Percentiles rank a stretch among this genome's conserved stretches.
These are phyloP conservation scores for Naematelia aurantialba DNA, from an alignment of 768 basidiomycete species.

Conservation along the genomic window DNA sequence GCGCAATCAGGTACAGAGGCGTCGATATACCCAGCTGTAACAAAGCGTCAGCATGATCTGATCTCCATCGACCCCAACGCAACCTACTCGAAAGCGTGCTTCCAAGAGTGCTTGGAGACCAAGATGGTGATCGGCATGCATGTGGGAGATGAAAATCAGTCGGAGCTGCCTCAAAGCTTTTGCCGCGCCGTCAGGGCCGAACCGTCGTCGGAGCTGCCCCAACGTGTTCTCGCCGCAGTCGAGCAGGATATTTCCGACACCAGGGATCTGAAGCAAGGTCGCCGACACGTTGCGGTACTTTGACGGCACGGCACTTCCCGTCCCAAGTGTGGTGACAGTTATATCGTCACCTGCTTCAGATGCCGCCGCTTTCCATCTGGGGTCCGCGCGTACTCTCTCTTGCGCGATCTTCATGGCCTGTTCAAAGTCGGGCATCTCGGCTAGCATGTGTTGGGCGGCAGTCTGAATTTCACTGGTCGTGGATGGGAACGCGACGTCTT, in stretches of 20 bases:
- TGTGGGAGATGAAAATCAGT: constrained; percentile 81
- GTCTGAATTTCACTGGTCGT: constrained; percentile 25
- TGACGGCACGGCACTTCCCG: constrained; percentile 77
- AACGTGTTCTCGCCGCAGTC: constrained; percentile 90
- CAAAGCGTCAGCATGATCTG: neutral
- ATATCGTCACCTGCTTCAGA: constrained; percentile 60
- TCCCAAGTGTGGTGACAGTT: constrained; percentile 72
- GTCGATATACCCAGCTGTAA: constrained; percentile 31
- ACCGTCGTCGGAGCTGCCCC: constrained; percentile 78
- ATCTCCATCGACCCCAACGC: neutral
- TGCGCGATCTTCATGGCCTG: constrained; percentile 50
- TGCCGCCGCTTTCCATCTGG: neutral
- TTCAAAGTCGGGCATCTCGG: constrained; percentile 50
- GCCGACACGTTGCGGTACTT: constrained; percentile 79
- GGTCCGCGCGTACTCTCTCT: constrained; percentile 33
- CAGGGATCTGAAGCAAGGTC: constrained; percentile 72
- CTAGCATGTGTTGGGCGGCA: constrained; percentile 51
- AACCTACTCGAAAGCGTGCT: constrained; percentile 63
- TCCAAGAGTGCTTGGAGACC: constrained; percentile 72
- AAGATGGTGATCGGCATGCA: constrained; percentile 88
- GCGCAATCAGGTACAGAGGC: constrained; percentile 62
- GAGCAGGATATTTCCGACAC: constrained; percentile 69
- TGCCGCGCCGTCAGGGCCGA: constrained; percentile 54
- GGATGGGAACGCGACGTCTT: constrained; percentile 21
- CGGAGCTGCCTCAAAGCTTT: constrained; percentile 63